Evolutionary conservation across 2,329 filamentous ascomycete genomes (phyloP).

Genomic region (Ploettnerulaceae sp.): DNA sequence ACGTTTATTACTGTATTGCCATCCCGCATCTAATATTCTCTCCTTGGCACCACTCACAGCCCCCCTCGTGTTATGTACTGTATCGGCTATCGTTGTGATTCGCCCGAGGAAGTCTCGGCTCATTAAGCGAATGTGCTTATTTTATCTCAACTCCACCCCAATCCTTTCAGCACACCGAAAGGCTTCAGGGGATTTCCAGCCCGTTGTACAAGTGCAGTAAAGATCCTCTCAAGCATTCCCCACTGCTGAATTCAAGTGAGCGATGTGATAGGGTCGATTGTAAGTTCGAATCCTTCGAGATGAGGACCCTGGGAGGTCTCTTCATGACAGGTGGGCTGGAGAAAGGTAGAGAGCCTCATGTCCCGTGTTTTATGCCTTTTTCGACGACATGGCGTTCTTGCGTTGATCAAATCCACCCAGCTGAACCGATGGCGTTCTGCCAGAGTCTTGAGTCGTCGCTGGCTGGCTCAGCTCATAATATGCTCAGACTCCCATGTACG

Average conservation of each 20-base stretch:
- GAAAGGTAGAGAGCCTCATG: constrained; percentile 11
- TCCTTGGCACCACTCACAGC: neutral
- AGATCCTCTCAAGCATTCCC: too few species aligned
- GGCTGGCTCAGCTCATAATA: constrained; percentile 4
- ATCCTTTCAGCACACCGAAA: neutral
- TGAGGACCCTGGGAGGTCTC: neutral
- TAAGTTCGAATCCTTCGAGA: neutral
- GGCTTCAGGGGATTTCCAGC: neutral
- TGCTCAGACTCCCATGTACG: neutral
- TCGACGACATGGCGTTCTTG: constrained; percentile 6
- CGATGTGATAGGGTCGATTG: neutral
- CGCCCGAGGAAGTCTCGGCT: neutral
- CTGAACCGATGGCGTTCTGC: constrained; percentile 3
- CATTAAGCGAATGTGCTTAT: constrained; percentile 5
- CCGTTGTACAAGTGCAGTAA: neutral
- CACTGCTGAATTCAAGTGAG: neutral
- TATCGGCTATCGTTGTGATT: neutral
- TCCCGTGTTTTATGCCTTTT: constrained; percentile 3
- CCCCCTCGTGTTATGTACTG: neutral
- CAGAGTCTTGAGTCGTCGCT: neutral
- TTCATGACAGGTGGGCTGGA: neutral
- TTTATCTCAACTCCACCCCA: too few species aligned
- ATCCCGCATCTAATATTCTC: neutral
- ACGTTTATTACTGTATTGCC: neutral
- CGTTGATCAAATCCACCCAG: constrained; percentile 3